These are phyloP conservation scores for Komagataella ulmi DNA, from an alignment of 805 yeast genomes.

Conservation along the genomic window DNA sequence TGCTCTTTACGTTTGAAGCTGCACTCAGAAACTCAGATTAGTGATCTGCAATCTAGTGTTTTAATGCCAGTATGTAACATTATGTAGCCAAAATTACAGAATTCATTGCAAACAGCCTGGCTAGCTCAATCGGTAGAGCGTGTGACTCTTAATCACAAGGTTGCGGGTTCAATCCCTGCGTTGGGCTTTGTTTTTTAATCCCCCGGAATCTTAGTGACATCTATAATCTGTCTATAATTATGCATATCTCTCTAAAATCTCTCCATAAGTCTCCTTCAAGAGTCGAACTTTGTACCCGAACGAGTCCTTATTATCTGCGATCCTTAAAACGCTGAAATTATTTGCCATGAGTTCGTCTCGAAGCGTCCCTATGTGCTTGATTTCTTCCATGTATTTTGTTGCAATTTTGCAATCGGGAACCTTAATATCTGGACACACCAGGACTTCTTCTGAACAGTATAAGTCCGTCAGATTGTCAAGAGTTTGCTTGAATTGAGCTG, in stretches of 20 bases:
- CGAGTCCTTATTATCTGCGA: background rate
- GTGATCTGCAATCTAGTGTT: too few species aligned
- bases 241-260: background rate
- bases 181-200: background rate
- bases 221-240: background rate
- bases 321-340: background rate
- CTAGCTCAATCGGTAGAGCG: conserved; percentile 1
- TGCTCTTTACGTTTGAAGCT: too few species aligned
- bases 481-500: background rate
- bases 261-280: background rate
- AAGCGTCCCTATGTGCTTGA: background rate
- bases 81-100: background rate
- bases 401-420: background rate
- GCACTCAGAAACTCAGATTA: too few species aligned
- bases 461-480: background rate
- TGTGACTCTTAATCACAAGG: conserved; percentile 1
- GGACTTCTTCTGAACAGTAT: background rate
- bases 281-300: background rate
- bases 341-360: background rate
- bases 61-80: too few species aligned
- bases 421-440: background rate
- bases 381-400: background rate
- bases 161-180: conserved; percentile 1
- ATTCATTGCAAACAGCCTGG: background rate
- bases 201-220: background rate